Conservation (phyloP, 1,284 basidiomycete genomes). For the Ceratobasidium sp. region DNA sequence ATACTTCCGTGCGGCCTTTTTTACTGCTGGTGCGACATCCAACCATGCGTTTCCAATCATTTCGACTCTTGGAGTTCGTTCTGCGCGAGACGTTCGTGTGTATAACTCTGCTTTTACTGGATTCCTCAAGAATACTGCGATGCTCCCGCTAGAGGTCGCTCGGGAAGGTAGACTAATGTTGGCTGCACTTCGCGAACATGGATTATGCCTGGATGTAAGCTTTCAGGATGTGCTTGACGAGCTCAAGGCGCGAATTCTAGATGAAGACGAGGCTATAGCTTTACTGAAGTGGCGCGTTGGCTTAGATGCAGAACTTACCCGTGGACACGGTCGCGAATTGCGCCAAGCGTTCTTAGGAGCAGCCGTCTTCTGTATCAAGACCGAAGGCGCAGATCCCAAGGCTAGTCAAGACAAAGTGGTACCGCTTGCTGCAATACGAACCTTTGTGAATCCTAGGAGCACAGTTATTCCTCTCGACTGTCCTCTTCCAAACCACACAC, state of each 20-base stretch:
- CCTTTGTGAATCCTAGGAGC: slow-evolving; percentile 77
- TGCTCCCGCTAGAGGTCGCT: slow-evolving; percentile 75
- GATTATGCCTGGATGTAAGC: slow-evolving; percentile 82
- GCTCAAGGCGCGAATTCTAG: slow-evolving; percentile 76
- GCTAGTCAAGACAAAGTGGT: slow-evolving; percentile 61
- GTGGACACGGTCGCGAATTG: slow-evolving; percentile 57
- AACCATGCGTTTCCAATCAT: slow-evolving; percentile 73
- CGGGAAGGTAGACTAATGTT: slow-evolving; percentile 74
- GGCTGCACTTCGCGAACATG: slow-evolving; percentile 69
- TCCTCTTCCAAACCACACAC: slow-evolving; percentile 80
- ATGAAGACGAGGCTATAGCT: slow-evolving; percentile 78
- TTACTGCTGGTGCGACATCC: slow-evolving; percentile 64
- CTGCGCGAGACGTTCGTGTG: slow-evolving; percentile 76
- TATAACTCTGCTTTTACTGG: slow-evolving; percentile 78
- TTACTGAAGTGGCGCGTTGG: slow-evolving; percentile 92
- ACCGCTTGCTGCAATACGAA: slow-evolving; percentile 74
- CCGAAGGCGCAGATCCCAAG: slow-evolving; percentile 15
- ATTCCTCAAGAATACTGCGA: slow-evolving; percentile 85
- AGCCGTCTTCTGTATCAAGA: slow-evolving; percentile 53
- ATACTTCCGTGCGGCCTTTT: slow-evolving; percentile 86
- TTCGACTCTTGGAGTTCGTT: slow-evolving; percentile 80
- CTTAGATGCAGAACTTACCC: slow-evolving; percentile 65
- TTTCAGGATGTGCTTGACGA: slow-evolving; percentile 89
- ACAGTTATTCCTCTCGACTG: slow-evolving; percentile 83
- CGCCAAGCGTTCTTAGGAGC: slow-evolving; percentile 74